Evolutionary conservation across 2,329 filamentous ascomycete species (phyloP), one percentile per base, ranked within the genome.

Genomic region (Bisporella sp.): DNA sequence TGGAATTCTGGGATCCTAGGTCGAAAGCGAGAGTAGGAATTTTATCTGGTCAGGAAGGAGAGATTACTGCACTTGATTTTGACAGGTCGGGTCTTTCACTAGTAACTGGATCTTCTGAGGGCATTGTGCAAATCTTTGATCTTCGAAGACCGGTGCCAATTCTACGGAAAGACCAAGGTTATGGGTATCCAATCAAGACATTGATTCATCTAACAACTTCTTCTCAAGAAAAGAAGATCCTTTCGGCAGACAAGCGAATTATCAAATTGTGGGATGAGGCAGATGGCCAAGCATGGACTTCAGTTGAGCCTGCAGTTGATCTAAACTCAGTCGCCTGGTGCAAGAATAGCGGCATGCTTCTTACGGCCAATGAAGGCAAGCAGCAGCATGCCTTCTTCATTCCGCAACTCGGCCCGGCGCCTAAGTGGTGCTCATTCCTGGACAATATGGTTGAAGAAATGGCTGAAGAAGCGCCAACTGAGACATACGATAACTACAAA

Each of bases 381-480:
- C 89, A 96, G 59, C 91, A 96, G 65, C 91, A 97, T 68, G 84
- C 89, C 1, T 97, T 96, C 73, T 93, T 96, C 67, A 87, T 97
- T 47, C 92, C 92, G 2, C 89, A 95, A 63, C 79, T 97, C 28
- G 93, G 93, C 1, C 89, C 92, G 0, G 91, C 93, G 1, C 95
- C 93, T 1, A 89, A 82, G 63, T 99, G 93, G 93, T 97, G 93
- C 66, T 84, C 87, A 3, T 97, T 97, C 80, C 73, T 99, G 55
- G 95, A 99, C 70, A 96, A 95, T 63, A 82, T 99, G 63, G 93
- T 97, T 7, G 93, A 99, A 72, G 95, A 99, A 69, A 96, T 99
- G 89, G 92, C 92, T 6, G 92, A 97, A 65, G 82, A 85, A 64
- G 74, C 77, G 31, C 77, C 75, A 53, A 85, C 85, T 31, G 85